phyloP scores from a whole-genome alignment of 2,329 filamentous ascomycete genomes.

The Pezicula neosporulosa region DNA sequence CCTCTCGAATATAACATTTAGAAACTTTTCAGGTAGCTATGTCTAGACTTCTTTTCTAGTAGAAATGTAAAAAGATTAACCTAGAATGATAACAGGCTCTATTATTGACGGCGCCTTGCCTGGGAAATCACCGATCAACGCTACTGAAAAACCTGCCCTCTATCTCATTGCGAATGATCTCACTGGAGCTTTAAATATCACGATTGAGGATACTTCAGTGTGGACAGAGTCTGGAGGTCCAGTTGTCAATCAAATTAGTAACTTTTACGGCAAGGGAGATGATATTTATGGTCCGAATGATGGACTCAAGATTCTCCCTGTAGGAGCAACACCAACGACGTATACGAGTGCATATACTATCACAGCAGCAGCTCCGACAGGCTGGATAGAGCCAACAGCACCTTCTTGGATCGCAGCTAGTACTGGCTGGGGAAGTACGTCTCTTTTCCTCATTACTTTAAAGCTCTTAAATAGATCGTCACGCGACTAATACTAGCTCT shows the following conservation, averaged over 20 bases:
- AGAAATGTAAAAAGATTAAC: background rate
- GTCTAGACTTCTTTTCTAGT: constrained; percentile 6
- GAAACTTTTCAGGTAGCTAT: constrained; percentile 22
- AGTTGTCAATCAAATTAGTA: constrained; percentile 26
- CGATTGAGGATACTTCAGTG: constrained; percentile 25
- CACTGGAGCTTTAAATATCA: constrained; percentile 25
- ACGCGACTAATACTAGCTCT: background rate
- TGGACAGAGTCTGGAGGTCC: constrained; percentile 21
- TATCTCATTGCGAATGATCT: constrained; percentile 27
- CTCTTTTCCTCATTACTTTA: background rate
- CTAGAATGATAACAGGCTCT: background rate
- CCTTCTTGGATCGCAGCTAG: constrained; percentile 27
- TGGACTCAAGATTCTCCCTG: constrained; percentile 9
- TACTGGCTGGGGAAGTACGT: constrained; percentile 28
- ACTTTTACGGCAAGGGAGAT: constrained; percentile 26
- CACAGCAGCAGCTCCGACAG: constrained; percentile 25
- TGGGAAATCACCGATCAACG: constrained; percentile 14
- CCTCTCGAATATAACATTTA: constrained; percentile 7
- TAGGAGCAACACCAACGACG: constrained; percentile 9
- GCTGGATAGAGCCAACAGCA: constrained; percentile 19
- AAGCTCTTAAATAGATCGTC: background rate
- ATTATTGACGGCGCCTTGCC: background rate
- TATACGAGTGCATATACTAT: constrained; percentile 25
- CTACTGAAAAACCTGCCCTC: constrained; percentile 20
- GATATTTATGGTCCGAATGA: constrained; percentile 22